A percentile compares a stretch with the other conserved stretches of the same genome.
Conservation (phyloP, 2,329 filamentous ascomycete species). For the Cordyceps cateniannulata region DNA sequence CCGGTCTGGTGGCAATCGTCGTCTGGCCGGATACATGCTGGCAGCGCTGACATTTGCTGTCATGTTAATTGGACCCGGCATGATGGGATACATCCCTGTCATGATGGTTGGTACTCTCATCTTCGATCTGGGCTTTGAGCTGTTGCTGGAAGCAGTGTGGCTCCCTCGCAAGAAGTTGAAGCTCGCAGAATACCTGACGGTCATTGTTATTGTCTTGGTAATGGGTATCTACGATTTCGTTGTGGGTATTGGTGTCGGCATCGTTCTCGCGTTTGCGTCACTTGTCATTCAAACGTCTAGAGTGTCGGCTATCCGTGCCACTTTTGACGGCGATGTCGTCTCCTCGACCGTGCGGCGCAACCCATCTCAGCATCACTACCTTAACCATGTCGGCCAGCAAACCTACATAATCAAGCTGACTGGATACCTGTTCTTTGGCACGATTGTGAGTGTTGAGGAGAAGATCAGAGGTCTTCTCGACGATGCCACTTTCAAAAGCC, state of each 20-base stretch:
- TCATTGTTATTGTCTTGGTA: slow-evolving; percentile 81
- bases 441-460: slow-evolving; percentile 90
- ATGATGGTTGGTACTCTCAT: slow-evolving; percentile 96
- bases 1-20: slow-evolving; percentile 79
- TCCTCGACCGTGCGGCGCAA: slow-evolving; percentile 90
- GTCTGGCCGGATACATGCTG: slow-evolving; percentile 79
- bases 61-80: slow-evolving; percentile 75
- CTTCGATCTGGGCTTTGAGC: slow-evolving; percentile 88
- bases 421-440: slow-evolving; percentile 97
- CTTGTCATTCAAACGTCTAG: slow-evolving; percentile 88
- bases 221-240: slow-evolving; percentile 99
- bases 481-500: slow-evolving; percentile 68
- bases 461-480: slow-evolving; percentile 77
- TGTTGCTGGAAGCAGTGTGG: slow-evolving; percentile 82
- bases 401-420: slow-evolving; percentile 87
- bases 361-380: slow-evolving; percentile 78
- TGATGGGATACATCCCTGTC: slow-evolving; percentile 91
- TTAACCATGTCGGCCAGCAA: slow-evolving; percentile 79
- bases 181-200: slow-evolving; percentile 80
- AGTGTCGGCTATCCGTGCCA: slow-evolving; percentile 80
- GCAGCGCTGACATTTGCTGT: slow-evolving; percentile 74
- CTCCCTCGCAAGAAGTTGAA: slow-evolving; percentile 85
- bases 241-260: slow-evolving; percentile 84
- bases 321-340: slow-evolving; percentile 83
- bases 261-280: slow-evolving; percentile 83